A percentile compares a stretch with the other conserved stretches of the same genome.
Conservation (phyloP, 495 filamentous ascomycete genomes). For the Trypethelium eluteriae region DNA sequence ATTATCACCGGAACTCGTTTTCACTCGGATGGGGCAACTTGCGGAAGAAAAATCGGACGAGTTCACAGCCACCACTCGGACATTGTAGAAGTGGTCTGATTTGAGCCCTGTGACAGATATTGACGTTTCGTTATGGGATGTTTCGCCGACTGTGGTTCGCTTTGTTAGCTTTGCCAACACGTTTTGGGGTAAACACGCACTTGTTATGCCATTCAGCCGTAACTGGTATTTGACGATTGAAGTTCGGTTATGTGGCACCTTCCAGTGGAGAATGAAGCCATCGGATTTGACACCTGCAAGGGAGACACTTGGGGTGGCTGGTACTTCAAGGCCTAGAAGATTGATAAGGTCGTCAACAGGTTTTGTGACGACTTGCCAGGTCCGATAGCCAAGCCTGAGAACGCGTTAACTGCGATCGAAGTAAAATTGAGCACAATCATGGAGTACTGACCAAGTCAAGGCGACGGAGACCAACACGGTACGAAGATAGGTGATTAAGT, state of each 20-base stretch:
- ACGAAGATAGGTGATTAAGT: slow-evolving; percentile 18
- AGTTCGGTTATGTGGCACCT: slow-evolving; percentile 65
- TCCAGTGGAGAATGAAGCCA: slow-evolving; percentile 87
- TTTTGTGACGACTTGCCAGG: slow-evolving; percentile 78
- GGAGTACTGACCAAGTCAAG: slow-evolving; percentile 25
- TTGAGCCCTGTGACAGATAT: slow-evolving; percentile 80
- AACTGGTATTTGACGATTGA: slow-evolving; percentile 82
- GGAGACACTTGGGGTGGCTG: slow-evolving; percentile 79
- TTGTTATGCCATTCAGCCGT: slow-evolving; percentile 85
- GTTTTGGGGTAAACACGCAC: slow-evolving; percentile 41
- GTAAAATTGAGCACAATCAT: neutral
- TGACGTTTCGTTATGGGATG: slow-evolving; percentile 71
- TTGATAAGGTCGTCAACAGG: slow-evolving; percentile 84
- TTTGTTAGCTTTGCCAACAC: neutral
- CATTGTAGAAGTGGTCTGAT: slow-evolving; percentile 81
- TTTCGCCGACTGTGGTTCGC: slow-evolving; percentile 64
- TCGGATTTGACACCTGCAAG: slow-evolving; percentile 83
- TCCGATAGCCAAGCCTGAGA: slow-evolving; percentile 67
- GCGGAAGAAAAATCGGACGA: slow-evolving; percentile 84
- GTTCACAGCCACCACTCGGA: slow-evolving; percentile 83
- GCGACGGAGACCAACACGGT: slow-evolving; percentile 26
- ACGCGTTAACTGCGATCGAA: neutral
- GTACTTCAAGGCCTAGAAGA: slow-evolving; percentile 87
- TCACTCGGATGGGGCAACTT: slow-evolving; percentile 72
- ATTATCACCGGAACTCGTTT: slow-evolving; percentile 40